Conservation (phyloP, 2,329 filamentous ascomycete genomes). For the Magnaporthiopsis incrustans region DNA sequence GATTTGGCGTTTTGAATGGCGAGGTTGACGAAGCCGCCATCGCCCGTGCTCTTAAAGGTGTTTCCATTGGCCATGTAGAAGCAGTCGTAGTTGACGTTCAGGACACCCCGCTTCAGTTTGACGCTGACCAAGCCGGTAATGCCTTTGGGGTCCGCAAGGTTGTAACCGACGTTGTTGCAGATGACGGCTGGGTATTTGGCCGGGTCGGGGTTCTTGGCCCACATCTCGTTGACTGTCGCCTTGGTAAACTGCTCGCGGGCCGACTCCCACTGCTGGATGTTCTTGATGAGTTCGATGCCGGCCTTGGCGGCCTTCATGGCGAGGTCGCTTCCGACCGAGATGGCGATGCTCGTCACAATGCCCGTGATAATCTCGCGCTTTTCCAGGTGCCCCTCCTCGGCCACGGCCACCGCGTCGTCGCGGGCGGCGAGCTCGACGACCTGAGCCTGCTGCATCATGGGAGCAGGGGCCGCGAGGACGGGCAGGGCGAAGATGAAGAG, state of each 20-base stretch:
- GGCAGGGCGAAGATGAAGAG: constrained; percentile 1
- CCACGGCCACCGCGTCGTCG: neutral
- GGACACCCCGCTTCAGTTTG: neutral
- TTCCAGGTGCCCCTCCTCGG: neutral
- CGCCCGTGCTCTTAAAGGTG: neutral
- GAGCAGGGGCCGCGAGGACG: constrained; percentile 1
- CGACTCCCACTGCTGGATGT: neutral
- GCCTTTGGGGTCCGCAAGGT: neutral
- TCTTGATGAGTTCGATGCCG: neutral
- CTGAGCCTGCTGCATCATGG: neutral
- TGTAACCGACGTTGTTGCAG: constrained; percentile 4
- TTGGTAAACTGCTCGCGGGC: constrained; percentile 4
- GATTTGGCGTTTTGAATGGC: neutral
- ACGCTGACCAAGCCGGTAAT: neutral
- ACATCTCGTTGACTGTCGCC: neutral
- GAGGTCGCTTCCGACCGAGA: neutral
- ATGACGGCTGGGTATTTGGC: neutral
- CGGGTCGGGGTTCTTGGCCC: neutral
- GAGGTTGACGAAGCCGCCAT: constrained; percentile 2
- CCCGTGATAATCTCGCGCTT: neutral
- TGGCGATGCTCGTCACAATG: neutral
- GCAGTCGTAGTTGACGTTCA: constrained; percentile 3
- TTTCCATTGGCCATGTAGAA: constrained; percentile 2
- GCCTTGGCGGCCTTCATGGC: neutral
- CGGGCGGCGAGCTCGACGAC: neutral